phyloP scores from a whole-genome alignment of 2,329 filamentous ascomycete species.

The Cladosporium halotolerans region DNA sequence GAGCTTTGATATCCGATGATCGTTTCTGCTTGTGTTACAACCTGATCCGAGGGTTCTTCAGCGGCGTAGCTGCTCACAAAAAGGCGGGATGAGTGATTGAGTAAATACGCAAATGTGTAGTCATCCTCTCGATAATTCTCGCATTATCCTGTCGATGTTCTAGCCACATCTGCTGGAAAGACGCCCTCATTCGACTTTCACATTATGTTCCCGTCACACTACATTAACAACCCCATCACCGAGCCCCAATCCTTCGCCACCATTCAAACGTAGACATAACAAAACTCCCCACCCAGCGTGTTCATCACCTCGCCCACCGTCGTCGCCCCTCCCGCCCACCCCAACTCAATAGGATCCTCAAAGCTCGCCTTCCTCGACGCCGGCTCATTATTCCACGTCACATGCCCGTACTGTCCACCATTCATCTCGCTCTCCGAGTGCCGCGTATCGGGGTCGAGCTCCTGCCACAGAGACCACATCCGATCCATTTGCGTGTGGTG shows the following conservation, averaged over 20 bases:
- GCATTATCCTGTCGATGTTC: too few relatives aligned
- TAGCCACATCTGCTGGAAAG: too few relatives aligned
- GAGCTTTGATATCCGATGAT: too few relatives aligned
- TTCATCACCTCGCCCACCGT: slow-evolving; percentile 31
- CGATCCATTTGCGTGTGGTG: slow-evolving; percentile 44
- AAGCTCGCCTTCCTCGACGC: slow-evolving; percentile 34
- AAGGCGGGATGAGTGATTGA: too few relatives aligned
- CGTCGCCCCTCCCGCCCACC: slow-evolving; percentile 14
- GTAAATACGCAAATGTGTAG: too few relatives aligned
- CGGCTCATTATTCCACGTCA: slow-evolving; percentile 9
- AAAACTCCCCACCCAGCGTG: slow-evolving; percentile 40
- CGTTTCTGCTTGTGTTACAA: too few relatives aligned
- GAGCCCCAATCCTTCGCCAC: not conserved
- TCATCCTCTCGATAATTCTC: too few relatives aligned
- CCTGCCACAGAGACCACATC: slow-evolving; percentile 35
- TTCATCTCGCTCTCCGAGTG: slow-evolving; percentile 25
- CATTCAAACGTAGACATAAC: slow-evolving; percentile 35
- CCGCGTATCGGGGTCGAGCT: slow-evolving; percentile 26
- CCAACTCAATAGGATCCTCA: slow-evolving; percentile 35
- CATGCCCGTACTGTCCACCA: slow-evolving; percentile 16
- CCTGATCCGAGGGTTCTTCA: too few relatives aligned
- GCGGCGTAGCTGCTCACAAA: not conserved
- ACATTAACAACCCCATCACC: too few relatives aligned
- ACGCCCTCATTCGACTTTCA: too few relatives aligned
- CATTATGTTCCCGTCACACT: too few relatives aligned